phyloP scores from a whole-genome alignment of 208 protist species.

The Porcisia hertigi region DNA sequence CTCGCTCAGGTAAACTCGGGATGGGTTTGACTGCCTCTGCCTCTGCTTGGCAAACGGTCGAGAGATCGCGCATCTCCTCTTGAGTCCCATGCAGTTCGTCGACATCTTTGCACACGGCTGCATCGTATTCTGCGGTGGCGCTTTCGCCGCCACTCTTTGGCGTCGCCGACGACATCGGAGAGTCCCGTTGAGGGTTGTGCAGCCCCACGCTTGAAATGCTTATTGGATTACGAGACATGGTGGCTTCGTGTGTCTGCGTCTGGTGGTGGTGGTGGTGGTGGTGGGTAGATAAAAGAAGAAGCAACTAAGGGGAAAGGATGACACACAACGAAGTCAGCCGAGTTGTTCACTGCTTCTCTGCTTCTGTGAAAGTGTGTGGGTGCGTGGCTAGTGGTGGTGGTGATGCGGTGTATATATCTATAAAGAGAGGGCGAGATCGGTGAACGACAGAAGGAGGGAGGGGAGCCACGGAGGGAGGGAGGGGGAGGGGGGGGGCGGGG shows the following conservation, averaged over 20 bases:
- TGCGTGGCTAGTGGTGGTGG: too few relatives aligned
- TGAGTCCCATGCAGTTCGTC: conserved; percentile 11
- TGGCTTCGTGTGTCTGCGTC: neutral
- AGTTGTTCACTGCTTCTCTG: too few relatives aligned
- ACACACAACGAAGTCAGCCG: too few relatives aligned
- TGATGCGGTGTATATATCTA: too few relatives aligned
- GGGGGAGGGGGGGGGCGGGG: too few relatives aligned
- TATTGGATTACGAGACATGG: neutral
- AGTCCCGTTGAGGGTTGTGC: neutral
- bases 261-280: neutral
- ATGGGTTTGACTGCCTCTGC: neutral
- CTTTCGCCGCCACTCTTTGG: neutral
- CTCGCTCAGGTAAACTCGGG: neutral
- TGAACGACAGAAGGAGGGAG: too few relatives aligned
- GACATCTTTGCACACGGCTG: neutral
- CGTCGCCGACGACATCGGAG: neutral
- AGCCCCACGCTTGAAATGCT: neutral
- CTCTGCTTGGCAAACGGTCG: neutral
- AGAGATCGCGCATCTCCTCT: conserved; percentile 11
- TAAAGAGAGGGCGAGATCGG: too few relatives aligned
- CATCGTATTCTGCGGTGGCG: conserved; percentile 1
- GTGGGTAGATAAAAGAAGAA: neutral
- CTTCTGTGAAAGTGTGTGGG: too few relatives aligned
- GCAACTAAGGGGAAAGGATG: too few relatives aligned
- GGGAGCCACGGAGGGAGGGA: too few relatives aligned